A percentile compares a stretch with the other conserved stretches of the same genome.
Conservation (phyloP, 768 basidiomycete species). For the Mycena vulgaris region DNA sequence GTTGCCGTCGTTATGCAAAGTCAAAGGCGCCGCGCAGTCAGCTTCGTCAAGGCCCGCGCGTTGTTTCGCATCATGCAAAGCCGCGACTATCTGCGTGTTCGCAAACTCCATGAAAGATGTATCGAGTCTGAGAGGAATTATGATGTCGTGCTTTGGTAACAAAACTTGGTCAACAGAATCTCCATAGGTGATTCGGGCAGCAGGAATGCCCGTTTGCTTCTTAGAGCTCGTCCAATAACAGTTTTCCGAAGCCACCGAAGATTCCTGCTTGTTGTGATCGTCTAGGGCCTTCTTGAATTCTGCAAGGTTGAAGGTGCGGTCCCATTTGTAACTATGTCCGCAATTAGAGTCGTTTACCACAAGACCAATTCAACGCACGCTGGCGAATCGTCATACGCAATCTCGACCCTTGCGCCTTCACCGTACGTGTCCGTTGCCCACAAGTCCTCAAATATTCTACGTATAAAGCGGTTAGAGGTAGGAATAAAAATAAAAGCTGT, state of each 20-base stretch:
- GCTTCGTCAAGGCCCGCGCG: neutral
- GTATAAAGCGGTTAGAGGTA: neutral
- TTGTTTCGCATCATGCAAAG: neutral
- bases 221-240: neutral
- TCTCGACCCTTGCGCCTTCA: conserved; percentile 8
- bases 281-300: conserved; percentile 26
- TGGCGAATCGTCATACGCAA: conserved; percentile 38
- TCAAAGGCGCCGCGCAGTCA: neutral
- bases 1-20: neutral
- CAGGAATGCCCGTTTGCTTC: neutral
- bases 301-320: conserved; percentile 23
- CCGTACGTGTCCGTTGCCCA: conserved; percentile 21
- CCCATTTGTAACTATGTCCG: conserved; percentile 34
- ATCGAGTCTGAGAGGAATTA: neutral
- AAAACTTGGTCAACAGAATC: conserved; percentile 29
- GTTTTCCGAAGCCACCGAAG: neutral
- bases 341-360: neutral
- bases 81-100: conserved; percentile 3
- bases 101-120: conserved; percentile 1
- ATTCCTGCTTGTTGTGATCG: conserved; percentile 26
- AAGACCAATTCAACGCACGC: conserved; percentile 14
- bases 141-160: conserved; percentile 16
- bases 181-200: conserved; percentile 31
- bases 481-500: neutral
- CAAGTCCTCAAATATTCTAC: conserved; percentile 12